Conservation (phyloP, 225 moss, liverwort and hornwort species). For the Pleurozium schreberi region DNA sequence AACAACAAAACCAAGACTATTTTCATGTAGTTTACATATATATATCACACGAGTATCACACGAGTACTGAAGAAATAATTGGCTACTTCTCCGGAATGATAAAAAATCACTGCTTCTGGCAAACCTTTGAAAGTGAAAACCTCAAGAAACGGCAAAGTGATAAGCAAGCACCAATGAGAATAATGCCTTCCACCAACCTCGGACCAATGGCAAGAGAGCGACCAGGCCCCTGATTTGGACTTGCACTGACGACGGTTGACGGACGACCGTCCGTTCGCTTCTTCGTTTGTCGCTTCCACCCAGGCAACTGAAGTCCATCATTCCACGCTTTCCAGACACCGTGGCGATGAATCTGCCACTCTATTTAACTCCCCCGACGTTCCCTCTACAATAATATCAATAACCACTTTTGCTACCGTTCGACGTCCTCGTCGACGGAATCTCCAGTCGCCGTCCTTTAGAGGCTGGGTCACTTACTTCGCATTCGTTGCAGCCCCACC, state of each 20-base stretch:
- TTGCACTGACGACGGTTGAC: not conserved
- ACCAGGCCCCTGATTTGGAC: not conserved
- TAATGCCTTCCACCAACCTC: not conserved
- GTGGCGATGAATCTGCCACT: not conserved
- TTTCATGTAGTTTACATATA: not conserved
- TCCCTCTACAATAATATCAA: not conserved
- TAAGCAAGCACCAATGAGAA: not conserved
- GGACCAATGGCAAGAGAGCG: not conserved
- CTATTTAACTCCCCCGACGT: not conserved
- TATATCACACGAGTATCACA: not conserved
- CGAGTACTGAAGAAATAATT: not conserved
- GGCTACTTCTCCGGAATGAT: not conserved
- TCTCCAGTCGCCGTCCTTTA: not conserved
- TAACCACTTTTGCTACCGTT: not conserved
- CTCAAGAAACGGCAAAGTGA: not conserved
- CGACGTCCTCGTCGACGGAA: not conserved
- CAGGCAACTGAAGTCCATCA: not conserved
- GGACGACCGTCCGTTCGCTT: not conserved
- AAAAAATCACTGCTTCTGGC: not conserved
- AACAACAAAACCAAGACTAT: fast-evolving
- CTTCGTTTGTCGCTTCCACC: not conserved
- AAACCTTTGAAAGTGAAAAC: not conserved
- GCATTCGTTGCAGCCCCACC: not conserved
- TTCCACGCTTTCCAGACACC: not conserved
- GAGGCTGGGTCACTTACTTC: not conserved